Base-by-base conservation (phyloP, 2,329 filamentous ascomycete genomes). In the Aspergillus puulaauensis region DNA sequence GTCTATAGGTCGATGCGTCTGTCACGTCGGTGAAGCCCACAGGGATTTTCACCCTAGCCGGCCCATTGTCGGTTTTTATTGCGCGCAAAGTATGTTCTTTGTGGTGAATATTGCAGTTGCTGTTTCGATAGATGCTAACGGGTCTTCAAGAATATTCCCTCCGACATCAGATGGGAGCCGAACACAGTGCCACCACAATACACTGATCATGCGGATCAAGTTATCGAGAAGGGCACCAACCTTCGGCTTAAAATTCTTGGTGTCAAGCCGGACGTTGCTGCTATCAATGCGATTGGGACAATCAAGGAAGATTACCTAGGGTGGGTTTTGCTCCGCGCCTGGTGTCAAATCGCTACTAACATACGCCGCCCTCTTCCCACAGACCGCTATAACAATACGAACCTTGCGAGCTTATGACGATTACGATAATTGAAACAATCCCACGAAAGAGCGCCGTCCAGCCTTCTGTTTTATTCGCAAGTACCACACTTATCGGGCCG, bases 161-260 rank as follows among this genome's bases (percentile, higher is more conserved):
- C 85, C 64, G 91, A 96, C 63, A 91, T 97, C 77, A 95, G 91
- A 76, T 98, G 91, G 82, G 93, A 97, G 72, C 90, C 91, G 47
- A 96, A 96, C 68, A 93, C 93, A 52, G 96, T 93, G 39, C 95
- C 95, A n/a, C 92, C 93, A 3, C 91, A 96, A 70, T 99, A 92
- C 76, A 96, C 93, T 40, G 93, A 99, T 75, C 93, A 96, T 69
- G 91, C 90, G 61, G 95, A 96, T 64, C 91, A 93, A 64, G 88
- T 92, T 37, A 96, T 99, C 69, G 93, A 98, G 77, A 91, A 92
- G 59, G 91, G 92, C 48, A 96, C 93, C 15, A 93, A 96, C 68
- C 86, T 99, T 62, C 90, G 95, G 47, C 86, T 98, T 64, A 97
- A 97, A 79, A 88, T 99, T 63, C 91, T 97, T 67, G 95, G 95